Evolutionary conservation across 768 basidiomycete species (phyloP).

Genomic region (Sistotremastrum niveocremeum): DNA sequence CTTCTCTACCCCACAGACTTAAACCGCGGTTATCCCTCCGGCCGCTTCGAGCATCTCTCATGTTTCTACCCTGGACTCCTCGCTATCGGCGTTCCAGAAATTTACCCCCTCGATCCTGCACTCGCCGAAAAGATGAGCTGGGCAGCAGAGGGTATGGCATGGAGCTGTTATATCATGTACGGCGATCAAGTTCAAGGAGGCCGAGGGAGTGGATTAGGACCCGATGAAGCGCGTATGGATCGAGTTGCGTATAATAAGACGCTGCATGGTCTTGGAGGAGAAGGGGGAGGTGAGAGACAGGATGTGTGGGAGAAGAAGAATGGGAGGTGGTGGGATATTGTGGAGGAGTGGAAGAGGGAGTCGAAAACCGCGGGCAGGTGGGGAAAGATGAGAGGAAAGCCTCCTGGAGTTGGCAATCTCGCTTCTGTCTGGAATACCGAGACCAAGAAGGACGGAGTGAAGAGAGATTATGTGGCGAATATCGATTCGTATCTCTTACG

Average conservation of each 20-base stretch:
- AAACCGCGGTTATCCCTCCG: slow-evolving; percentile 22
- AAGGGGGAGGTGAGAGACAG: slow-evolving; percentile 35
- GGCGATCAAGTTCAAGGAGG: slow-evolving; percentile 38
- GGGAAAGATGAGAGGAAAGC: slow-evolving; percentile 3
- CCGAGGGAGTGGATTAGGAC: slow-evolving; percentile 39
- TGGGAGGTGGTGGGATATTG: slow-evolving; percentile 17
- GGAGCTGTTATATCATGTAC: slow-evolving; percentile 58
- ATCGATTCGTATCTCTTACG: slow-evolving; percentile 42
- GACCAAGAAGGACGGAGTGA: not conserved
- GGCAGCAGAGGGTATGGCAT: slow-evolving; percentile 63
- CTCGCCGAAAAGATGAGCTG: slow-evolving; percentile 30
- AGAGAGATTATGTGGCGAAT: slow-evolving; percentile 41
- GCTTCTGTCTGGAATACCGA: not conserved
- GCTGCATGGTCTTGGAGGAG: slow-evolving; percentile 10
- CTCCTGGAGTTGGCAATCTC: slow-evolving; percentile 7
- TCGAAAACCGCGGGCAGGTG: slow-evolving; percentile 8
- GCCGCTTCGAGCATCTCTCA: slow-evolving; percentile 57
- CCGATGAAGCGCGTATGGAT: slow-evolving; percentile 24
- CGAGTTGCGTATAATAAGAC: too few relatives aligned
- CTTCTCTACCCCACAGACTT: slow-evolving; percentile 57
- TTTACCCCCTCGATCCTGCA: slow-evolving; percentile 23
- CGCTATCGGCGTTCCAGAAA: slow-evolving; percentile 44
- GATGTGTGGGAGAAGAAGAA: slow-evolving; percentile 33
- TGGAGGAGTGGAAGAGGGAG: slow-evolving; percentile 32
- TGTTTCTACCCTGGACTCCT: slow-evolving; percentile 70